Conservation (phyloP, 352 stramenopile genomes). For the Globisporangium parvum region DNA sequence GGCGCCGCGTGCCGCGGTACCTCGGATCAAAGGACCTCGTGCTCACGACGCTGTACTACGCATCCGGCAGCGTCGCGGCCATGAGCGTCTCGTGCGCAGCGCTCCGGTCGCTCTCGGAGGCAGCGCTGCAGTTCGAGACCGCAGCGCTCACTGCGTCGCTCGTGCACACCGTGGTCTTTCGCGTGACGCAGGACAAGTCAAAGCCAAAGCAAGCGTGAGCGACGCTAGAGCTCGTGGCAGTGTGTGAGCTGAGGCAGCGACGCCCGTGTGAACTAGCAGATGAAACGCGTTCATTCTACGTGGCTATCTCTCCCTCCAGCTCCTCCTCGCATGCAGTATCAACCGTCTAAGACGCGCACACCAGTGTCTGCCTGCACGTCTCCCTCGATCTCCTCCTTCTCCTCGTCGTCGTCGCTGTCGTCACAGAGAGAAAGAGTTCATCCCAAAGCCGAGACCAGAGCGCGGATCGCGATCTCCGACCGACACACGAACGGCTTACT, state of each 20-base stretch:
- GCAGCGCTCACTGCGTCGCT: conserved; percentile 33
- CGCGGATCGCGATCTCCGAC: background rate
- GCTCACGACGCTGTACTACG: conserved; percentile 50
- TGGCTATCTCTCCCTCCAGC: background rate
- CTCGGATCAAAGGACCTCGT: conserved; percentile 60
- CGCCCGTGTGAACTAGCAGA: no score
- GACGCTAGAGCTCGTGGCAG: no score
- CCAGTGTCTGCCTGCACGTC: background rate
- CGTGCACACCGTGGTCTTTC: conserved; percentile 37
- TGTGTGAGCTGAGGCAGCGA: no score
- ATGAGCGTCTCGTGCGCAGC: conserved; percentile 28
- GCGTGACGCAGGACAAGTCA: conserved; percentile 5
- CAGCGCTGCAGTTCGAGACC: conserved; percentile 37
- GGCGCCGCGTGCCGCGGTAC: conserved; percentile 46
- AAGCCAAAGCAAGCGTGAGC: background rate
- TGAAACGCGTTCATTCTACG: background rate
- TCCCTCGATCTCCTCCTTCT: background rate
- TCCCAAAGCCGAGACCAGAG: background rate
- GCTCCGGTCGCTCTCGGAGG: conserved; percentile 47
- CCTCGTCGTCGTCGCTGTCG: background rate
- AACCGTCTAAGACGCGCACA: background rate
- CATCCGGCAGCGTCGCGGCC: conserved; percentile 23
- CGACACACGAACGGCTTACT: conserved; percentile 18
- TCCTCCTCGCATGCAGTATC: background rate
- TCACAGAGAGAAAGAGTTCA: background rate